Percentiles rank a stretch among this genome's conserved stretches.
phyloP scores from a whole-genome alignment of 2,329 filamentous ascomycete species.

The Xylariaceae sp. region DNA sequence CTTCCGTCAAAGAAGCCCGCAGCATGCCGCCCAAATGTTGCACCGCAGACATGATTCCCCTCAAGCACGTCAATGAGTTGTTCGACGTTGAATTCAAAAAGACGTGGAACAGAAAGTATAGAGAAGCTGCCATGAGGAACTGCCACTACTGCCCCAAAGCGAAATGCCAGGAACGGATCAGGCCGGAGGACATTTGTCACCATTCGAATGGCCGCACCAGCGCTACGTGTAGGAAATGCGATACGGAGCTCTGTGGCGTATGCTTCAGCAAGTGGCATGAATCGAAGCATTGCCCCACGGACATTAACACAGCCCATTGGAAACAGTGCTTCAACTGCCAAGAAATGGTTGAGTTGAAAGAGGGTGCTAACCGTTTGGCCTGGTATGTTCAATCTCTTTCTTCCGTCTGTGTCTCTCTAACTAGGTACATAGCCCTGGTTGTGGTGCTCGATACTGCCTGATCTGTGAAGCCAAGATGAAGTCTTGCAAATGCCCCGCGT shows the following conservation, averaged over 20 bases:
- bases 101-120: conserved; percentile 74
- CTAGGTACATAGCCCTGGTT: conserved; percentile 46
- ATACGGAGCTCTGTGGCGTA: conserved; percentile 64
- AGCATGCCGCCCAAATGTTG: conserved; percentile 87
- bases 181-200: conserved; percentile 58
- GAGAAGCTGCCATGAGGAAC: conserved; percentile 68
- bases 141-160: conserved; percentile 71
- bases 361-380: conserved; percentile 84
- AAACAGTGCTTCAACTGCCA: conserved; percentile 71
- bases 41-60: conserved; percentile 63
- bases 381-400: conserved; percentile 52
- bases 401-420: conserved; percentile 21
- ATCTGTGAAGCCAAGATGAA: conserved; percentile 79
- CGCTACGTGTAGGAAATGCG: conserved; percentile 66
- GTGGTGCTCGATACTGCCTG: conserved; percentile 82
- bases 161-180: conserved; percentile 75
- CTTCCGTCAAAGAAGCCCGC: conserved; percentile 69
- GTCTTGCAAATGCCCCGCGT: conserved; percentile 75
- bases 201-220: conserved; percentile 55
- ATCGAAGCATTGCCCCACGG: conserved; percentile 62
- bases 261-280: conserved; percentile 74
- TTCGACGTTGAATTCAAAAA: conserved; percentile 72
- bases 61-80: conserved; percentile 69
- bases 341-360: conserved; percentile 69
- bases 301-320: conserved; percentile 63